Conservation (phyloP, 192 early-diverging fungal species). For the Mortierella hygrophila region DNA sequence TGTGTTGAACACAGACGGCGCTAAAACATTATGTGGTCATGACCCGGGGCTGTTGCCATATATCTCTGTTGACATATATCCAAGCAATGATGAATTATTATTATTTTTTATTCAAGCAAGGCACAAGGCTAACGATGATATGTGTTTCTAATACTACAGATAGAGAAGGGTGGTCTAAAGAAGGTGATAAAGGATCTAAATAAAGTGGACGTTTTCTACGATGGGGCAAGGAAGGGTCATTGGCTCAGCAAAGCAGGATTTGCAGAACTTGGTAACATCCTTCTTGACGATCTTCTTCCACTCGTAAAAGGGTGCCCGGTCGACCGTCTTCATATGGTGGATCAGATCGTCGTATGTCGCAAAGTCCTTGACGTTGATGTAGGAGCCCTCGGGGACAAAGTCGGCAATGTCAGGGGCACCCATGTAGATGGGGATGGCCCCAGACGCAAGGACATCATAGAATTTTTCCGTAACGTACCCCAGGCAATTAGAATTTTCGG, state of each 20-base stretch:
- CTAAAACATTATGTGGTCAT: too few species aligned
- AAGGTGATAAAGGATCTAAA: not conserved
- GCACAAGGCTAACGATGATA: too few species aligned
- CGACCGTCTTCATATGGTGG: conserved; percentile 9
- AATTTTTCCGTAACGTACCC: conserved; percentile 56
- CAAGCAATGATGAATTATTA: too few species aligned
- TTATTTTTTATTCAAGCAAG: too few species aligned
- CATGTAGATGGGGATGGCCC: conserved; percentile 46
- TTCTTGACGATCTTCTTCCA: conserved; percentile 28
- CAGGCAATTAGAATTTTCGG: conserved; percentile 45
- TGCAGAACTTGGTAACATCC: conserved; percentile 19
- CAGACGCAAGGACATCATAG: conserved; percentile 26
- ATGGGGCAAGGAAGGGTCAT: not conserved
- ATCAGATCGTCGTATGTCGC: conserved; percentile 18
- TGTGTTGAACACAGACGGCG: too few species aligned
- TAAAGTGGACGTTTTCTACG: not conserved
- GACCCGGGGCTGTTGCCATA: too few species aligned
- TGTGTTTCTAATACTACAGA: too few species aligned
- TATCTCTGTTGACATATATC: too few species aligned
- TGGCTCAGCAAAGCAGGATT: conserved; percentile 12
- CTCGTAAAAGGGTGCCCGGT: conserved; percentile 12
- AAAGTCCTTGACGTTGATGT: conserved; percentile 16
- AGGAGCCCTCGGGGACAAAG: conserved; percentile 32
- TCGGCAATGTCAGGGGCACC: conserved; percentile 46
- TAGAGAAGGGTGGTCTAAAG: too few species aligned